phyloP scores from a whole-genome alignment of 176 grass and related monocot species.

The Ananas comosus region DNA sequence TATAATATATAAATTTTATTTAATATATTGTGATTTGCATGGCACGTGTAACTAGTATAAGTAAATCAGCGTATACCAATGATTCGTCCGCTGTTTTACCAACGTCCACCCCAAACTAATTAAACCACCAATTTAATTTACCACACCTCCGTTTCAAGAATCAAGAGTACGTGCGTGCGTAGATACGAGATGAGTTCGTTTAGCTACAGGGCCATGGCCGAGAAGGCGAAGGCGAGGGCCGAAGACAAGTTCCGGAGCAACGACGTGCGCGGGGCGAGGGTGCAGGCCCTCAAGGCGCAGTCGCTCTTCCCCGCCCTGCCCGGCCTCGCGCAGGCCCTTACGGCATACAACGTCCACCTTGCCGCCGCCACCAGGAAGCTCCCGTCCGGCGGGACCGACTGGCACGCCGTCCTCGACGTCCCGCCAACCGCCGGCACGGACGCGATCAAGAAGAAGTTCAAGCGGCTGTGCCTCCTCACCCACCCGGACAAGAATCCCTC shows the following conservation, averaged over 20 bases:
- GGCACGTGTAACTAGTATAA: too few relatives aligned
- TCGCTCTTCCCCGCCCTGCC: background rate
- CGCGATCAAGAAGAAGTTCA: slow-evolving; percentile 3
- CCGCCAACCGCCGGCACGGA: background rate
- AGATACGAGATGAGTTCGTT: too few relatives aligned
- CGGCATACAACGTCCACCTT: slow-evolving; percentile 24
- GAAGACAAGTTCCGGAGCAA: background rate
- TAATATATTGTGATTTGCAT: too few relatives aligned
- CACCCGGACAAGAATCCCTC: slow-evolving; percentile 31
- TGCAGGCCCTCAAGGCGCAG: background rate
- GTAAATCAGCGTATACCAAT: too few relatives aligned
- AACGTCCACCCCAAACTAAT: too few relatives aligned
- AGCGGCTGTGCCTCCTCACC: slow-evolving; percentile 9
- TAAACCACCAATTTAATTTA: too few relatives aligned
- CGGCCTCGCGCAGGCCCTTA: background rate
- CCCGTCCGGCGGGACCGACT: background rate
- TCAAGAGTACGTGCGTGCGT: too few relatives aligned
- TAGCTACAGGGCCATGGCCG: background rate
- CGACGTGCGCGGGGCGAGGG: background rate
- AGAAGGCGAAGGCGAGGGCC: background rate
- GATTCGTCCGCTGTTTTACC: too few relatives aligned
- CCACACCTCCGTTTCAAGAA: too few relatives aligned
- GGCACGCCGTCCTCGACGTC: slow-evolving; percentile 20
- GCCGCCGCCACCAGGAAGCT: background rate
- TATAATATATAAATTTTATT: too few relatives aligned